Evolutionary conservation across 257 asterid species (phyloP).

Genomic region (Rauvolfia tetraphylla): DNA sequence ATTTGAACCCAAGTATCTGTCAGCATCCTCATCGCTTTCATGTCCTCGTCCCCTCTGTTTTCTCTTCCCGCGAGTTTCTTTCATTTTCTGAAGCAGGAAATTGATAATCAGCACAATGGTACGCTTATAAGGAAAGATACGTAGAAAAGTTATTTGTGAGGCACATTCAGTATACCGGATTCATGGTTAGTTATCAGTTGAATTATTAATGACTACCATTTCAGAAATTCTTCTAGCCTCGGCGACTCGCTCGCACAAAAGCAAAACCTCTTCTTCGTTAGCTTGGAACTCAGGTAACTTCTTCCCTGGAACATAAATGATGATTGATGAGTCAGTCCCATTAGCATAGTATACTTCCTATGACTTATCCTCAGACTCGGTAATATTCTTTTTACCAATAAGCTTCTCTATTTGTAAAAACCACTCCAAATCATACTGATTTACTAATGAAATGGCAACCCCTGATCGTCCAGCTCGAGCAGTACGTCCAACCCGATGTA

Average conservation of each 20-base stretch:
- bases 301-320: conserved; percentile 46
- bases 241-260: conserved; percentile 56
- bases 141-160: too few relatives aligned
- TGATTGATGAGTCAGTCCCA: neutral
- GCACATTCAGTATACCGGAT: too few relatives aligned
- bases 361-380: too few relatives aligned
- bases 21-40: conserved; percentile 39
- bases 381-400: conserved; percentile 36
- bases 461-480: conserved; percentile 98
- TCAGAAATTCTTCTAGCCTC: conserved; percentile 82
- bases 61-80: conserved; percentile 51
- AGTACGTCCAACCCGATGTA: conserved; percentile 98
- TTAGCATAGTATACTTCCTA: too few relatives aligned
- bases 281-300: conserved; percentile 69
- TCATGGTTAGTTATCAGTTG: too few relatives aligned
- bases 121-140: too few relatives aligned
- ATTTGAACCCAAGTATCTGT: conserved; percentile 33
- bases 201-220: conserved; percentile 34
- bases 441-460: conserved; percentile 69
- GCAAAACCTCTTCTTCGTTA: conserved; percentile 71
- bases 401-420: conserved; percentile 78
- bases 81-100: conserved; percentile 50
- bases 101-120: neutral
- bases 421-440: conserved; percentile 92
- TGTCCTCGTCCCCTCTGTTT: conserved; percentile 37